Conservation (phyloP, 2,329 filamentous ascomycete genomes). For the Dothideomycetes sp. region DNA sequence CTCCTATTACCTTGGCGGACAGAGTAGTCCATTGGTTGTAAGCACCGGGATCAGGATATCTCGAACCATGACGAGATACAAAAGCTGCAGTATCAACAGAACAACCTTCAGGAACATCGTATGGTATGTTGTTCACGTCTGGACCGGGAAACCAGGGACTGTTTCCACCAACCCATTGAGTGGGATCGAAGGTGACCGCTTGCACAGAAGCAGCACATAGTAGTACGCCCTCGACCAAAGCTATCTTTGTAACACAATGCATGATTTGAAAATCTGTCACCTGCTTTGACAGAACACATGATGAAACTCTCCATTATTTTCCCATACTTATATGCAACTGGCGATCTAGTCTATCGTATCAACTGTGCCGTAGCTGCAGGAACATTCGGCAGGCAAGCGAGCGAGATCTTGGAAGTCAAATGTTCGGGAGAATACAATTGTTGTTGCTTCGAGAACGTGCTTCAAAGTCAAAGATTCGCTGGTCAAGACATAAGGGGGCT, state of each 20-base stretch:
- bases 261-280: no score
- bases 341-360: no score
- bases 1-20: slow-evolving; percentile 18
- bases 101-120: slow-evolving; percentile 47
- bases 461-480: no score
- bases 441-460: no score
- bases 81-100: slow-evolving; percentile 53
- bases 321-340: no score
- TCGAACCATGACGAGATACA: slow-evolving; percentile 51
- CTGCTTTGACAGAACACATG: no score
- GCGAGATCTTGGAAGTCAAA: no score
- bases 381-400: no score
- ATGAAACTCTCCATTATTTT: no score
- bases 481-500: no score
- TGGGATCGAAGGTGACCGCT: slow-evolving; percentile 1
- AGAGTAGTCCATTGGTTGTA: slow-evolving; percentile 46
- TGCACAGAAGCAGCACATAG: neutral
- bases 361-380: no score
- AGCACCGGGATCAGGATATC: slow-evolving; percentile 53
- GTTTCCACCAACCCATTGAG: slow-evolving; percentile 31
- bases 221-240: slow-evolving; percentile 1
- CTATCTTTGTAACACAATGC: neutral
- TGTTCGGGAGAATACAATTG: no score
- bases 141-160: slow-evolving; percentile 27
- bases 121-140: slow-evolving; percentile 35